Percentiles rank a stretch among this genome's conserved stretches.
These are phyloP conservation scores for Chlorella variabilis DNA, from an alignment of 163 green algal species.

Conservation along the genomic window DNA sequence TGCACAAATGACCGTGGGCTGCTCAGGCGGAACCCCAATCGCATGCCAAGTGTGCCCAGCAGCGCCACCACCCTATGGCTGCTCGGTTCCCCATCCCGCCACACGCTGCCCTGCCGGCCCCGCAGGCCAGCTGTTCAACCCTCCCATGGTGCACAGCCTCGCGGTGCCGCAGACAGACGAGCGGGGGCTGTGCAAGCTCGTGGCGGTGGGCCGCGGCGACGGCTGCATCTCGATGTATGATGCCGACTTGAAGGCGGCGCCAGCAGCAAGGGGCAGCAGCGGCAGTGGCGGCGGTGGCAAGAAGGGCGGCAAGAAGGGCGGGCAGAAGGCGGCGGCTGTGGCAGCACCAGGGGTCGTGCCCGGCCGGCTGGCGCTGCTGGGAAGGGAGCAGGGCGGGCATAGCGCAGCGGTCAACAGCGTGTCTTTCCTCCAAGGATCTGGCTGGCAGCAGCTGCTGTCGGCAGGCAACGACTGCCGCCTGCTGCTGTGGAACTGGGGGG, in stretches of 20 bases:
- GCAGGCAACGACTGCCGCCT: slow-evolving; percentile 53
- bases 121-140: slow-evolving; percentile 53
- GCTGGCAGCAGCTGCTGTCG: slow-evolving; percentile 43
- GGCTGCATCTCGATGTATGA: slow-evolving; percentile 50
- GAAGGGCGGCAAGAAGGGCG: slow-evolving; percentile 14
- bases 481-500: slow-evolving; percentile 48
- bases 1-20: background rate
- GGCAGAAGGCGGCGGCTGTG: background rate
- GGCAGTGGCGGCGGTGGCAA: slow-evolving; percentile 9
- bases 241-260: slow-evolving; percentile 16
- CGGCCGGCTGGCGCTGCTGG: slow-evolving; percentile 24
- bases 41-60: too few relatives aligned
- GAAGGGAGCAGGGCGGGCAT: slow-evolving; percentile 34
- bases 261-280: slow-evolving; percentile 10
- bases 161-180: slow-evolving; percentile 18
- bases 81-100: too few relatives aligned
- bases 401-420: slow-evolving; percentile 41
- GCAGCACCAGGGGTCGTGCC: background rate
- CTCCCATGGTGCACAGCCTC: slow-evolving; percentile 54
- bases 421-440: slow-evolving; percentile 7
- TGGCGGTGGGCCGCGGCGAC: slow-evolving; percentile 48
- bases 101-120: too few relatives aligned
- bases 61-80: too few relatives aligned
- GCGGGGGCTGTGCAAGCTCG: background rate
- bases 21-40: too few relatives aligned